Conservation (phyloP, 441 rosid species). For the Eruca vesicaria region DNA sequence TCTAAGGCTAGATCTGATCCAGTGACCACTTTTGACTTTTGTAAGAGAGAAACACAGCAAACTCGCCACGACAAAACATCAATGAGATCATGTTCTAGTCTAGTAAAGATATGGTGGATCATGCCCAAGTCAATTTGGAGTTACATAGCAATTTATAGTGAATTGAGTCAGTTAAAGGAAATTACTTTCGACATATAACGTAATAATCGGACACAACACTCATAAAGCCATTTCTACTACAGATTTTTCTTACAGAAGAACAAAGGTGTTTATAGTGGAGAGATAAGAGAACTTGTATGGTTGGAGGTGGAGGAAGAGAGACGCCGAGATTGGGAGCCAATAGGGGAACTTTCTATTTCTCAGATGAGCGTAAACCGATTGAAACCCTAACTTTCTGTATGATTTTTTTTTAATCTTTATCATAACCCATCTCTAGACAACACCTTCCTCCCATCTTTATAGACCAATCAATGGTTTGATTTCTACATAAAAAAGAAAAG, state of each 20-base stretch:
- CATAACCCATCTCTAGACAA: too few species aligned
- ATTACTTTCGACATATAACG: not conserved
- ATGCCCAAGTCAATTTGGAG: not conserved
- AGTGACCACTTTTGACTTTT: not conserved
- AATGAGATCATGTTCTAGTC: too few species aligned
- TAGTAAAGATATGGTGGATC: not conserved
- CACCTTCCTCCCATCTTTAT: too few species aligned
- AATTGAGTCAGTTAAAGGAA: not conserved
- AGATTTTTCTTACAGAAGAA: not conserved
- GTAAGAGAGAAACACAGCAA: not conserved
- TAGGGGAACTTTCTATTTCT: too few species aligned
- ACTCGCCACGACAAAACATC: not conserved
- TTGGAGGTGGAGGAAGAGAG: constrained; percentile 42
- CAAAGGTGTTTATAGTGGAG: not conserved
- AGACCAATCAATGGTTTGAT: too few species aligned
- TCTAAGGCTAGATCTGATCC: not conserved
- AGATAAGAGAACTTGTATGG: constrained; percentile 45
- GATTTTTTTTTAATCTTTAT: too few species aligned
- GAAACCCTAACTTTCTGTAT: too few species aligned
- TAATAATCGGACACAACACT: not conserved
- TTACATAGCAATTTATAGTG: not conserved
- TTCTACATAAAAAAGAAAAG: too few species aligned
- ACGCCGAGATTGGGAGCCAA: constrained; percentile 59
- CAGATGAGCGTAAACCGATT: too few species aligned
- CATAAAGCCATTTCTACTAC: not conserved